Evolutionary conservation across 345 rosid genomes (phyloP).

Genomic region (Bretschneidera sinensis): DNA sequence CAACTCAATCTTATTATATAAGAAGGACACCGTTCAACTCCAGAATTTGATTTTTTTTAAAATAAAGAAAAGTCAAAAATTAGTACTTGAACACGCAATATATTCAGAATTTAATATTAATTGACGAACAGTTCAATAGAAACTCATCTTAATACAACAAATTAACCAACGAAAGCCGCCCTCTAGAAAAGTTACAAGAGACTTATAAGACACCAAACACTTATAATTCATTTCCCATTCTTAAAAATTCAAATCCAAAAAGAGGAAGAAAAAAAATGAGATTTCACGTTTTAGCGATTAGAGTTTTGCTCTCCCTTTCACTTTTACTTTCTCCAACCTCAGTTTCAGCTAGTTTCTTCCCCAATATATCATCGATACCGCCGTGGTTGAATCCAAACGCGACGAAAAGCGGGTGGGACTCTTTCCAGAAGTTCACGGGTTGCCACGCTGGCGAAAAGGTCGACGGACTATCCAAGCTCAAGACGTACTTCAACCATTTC

Average conservation of each 20-base stretch:
- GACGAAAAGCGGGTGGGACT: too few species aligned
- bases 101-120: neutral
- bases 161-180: too few species aligned
- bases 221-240: neutral
- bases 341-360: slow-evolving; percentile 34
- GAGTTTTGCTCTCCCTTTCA: slow-evolving; percentile 9
- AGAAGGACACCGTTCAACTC: too few species aligned
- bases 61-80: too few species aligned
- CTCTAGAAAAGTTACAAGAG: too few species aligned
- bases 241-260: neutral
- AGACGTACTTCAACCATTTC: slow-evolving; percentile 65
- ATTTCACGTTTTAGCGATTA: neutral
- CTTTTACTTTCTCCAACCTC: too few species aligned
- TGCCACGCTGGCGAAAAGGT: slow-evolving; percentile 55
- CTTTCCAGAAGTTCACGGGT: slow-evolving; percentile 56
- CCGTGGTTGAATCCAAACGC: too few species aligned
- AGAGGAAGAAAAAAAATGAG: slow-evolving; percentile 12
- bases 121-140: neutral
- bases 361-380: slow-evolving; percentile 37
- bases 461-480: slow-evolving; percentile 61
- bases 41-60: too few species aligned
- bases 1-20: too few species aligned
- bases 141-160: too few species aligned
- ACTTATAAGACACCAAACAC: too few species aligned
- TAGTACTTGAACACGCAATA: neutral